Base-by-base conservation (phyloP, 768 basidiomycete genomes). In the Collybiopsis confluens region DNA sequence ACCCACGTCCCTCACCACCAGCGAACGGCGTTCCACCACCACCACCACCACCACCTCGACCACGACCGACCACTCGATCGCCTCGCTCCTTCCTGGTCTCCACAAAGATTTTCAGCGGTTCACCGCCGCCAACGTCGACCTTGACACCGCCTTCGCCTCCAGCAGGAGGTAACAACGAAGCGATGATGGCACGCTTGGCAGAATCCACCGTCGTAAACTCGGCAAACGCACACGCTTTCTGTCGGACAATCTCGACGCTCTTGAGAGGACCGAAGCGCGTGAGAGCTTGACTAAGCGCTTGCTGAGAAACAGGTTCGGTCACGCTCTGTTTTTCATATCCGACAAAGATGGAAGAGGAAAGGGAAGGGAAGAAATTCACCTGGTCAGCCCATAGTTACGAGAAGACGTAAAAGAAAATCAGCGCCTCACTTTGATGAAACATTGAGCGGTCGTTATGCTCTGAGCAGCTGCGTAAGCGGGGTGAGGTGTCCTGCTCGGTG, bases 61-160 rank as follows among this genome's bases (percentile, higher is more conserved):
- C 69, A 15, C 86, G 82, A 1, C 73, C 72, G 28, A 83, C 86
- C 5, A 28, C 28, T 27, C 52, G 27, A 5, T 44, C 77, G 30
- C 84, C 82, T 42, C 92, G 80, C 73, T 98, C 94, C 76, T 93
- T 97, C 68, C 90, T 82, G 40, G 88, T 90, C 78, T 96, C 94
- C 33, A 98, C 82, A 56, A 73, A 77, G 55, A 98, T 83, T 55
- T 86, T 68, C 54, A 69, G 71, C 2, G 73, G 72, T 20, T 58
- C 68, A 6, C 81, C 83, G 3, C 79, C 80, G 1, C 81, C 85
- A 8, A 78, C 75, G 45, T 89, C 88, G 48, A 96, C 68, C 65
- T 81, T 85, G 57, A 98, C 78, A 13, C 94, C 95, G 52, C 93
- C 94, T 58, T 95, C 92, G 35, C 94, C 95, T 55, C 94, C 94